Conservation (phyloP, 1,284 basidiomycete genomes). For the Trichosporon sp. region DNA sequence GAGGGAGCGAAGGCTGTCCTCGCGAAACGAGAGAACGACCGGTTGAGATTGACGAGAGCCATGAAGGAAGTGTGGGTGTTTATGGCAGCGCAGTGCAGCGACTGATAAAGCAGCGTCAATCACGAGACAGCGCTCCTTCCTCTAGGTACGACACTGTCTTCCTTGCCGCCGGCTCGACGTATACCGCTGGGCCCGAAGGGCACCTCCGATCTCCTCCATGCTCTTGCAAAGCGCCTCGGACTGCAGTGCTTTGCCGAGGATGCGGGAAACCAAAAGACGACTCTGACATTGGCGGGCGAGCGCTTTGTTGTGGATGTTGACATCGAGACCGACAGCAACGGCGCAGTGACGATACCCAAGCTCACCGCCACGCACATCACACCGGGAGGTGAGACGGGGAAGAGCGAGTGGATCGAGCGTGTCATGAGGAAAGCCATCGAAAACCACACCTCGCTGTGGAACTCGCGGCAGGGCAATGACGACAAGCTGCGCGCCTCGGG, state of each 20-base stretch:
- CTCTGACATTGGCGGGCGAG: constrained; percentile 39
- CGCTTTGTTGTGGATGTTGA: constrained; percentile 45
- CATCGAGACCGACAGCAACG: constrained; percentile 34
- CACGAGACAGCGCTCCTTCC: constrained; percentile 33
- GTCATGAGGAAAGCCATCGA: constrained; percentile 25
- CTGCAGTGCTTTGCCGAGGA: constrained; percentile 44
- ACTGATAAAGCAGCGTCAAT: constrained; percentile 24
- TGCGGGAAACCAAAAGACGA: constrained; percentile 26
- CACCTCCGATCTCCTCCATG: constrained; percentile 33
- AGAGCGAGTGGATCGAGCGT: constrained; percentile 30
- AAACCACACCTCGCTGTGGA: constrained; percentile 31
- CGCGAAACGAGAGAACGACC: constrained; percentile 13
- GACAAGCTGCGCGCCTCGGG: background rate
- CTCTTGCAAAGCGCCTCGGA: constrained; percentile 26
- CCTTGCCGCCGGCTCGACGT: constrained; percentile 14
- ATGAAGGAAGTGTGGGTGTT: constrained; percentile 23
- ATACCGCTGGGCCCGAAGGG: constrained; percentile 15
- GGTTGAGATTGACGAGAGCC: constrained; percentile 16
- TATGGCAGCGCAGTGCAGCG: background rate
- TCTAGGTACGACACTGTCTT: constrained; percentile 17
- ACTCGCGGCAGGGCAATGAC: constrained; percentile 17
- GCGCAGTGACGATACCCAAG: constrained; percentile 33
- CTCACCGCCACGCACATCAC: constrained; percentile 37
- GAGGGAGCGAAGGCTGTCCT: constrained; percentile 20
- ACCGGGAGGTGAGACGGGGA: constrained; percentile 24